These are phyloP conservation scores for Aspergillus vadensis DNA, from an alignment of 2,329 filamentous ascomycete species.

Conservation along the genomic window DNA sequence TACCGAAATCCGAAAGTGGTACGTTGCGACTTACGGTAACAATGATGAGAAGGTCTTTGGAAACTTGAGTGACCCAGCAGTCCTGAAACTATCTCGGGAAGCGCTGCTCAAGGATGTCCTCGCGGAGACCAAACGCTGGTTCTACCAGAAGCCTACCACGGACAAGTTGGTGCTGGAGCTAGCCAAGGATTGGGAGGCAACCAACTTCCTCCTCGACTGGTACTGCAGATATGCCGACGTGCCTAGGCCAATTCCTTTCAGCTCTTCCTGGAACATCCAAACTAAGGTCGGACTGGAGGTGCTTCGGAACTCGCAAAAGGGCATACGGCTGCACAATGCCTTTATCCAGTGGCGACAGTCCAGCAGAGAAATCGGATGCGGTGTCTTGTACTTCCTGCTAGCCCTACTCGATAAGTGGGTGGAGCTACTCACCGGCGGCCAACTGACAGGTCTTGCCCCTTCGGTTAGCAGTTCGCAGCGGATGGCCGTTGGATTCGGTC, in stretches of 20 bases:
- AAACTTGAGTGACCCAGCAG: conserved; percentile 52
- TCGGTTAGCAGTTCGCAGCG: conserved; percentile 42
- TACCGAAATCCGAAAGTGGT: conserved; percentile 45
- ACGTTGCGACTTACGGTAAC: conserved; percentile 36
- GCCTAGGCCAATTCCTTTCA: conserved; percentile 55
- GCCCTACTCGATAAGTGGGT: conserved; percentile 61
- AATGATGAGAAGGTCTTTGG: conserved; percentile 44
- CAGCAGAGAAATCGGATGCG: conserved; percentile 57
- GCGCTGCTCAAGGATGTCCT: conserved; percentile 50
- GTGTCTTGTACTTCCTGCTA: conserved; percentile 57
- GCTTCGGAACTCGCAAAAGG: conserved; percentile 56
- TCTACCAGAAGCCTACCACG: conserved; percentile 46
- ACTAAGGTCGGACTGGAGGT: conserved; percentile 57
- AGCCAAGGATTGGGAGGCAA: conserved; percentile 55
- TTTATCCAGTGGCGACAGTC: conserved; percentile 62
- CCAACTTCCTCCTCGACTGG: conserved; percentile 58
- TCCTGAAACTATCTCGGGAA: conserved; percentile 51
- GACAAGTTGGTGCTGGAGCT: conserved; percentile 54
- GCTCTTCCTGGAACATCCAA: conserved; percentile 61
- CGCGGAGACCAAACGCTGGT: conserved; percentile 46
- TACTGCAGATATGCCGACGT: conserved; percentile 53
- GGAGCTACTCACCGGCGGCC: conserved; percentile 49
- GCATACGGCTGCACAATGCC: conserved; percentile 57
- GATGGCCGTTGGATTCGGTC: conserved; percentile 56
- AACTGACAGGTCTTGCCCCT: conserved; percentile 43